Evolutionary conservation across 2,329 filamentous ascomycete genomes (phyloP), one percentile per base, ranked within the genome.

Genomic region (Pseudogymnoascus sp.): DNA sequence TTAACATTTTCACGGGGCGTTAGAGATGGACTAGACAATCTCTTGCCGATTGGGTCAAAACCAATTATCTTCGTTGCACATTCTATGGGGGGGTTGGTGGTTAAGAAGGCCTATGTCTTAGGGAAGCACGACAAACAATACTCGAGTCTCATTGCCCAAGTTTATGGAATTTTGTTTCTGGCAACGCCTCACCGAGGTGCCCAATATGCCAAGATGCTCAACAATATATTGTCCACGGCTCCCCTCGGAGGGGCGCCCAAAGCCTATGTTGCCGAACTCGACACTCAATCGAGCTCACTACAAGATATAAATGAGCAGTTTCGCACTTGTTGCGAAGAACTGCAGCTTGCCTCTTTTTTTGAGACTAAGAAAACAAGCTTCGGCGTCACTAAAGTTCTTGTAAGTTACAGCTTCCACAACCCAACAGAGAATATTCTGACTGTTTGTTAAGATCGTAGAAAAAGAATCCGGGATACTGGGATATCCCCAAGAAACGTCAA

Each of bases 291-390:
- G 3, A 61, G 64, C 4, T 64, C 72, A 0, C 59, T 80, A 12
- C 64, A 72, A 48, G 68, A 72, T 3, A 72, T 80, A 61, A 80
- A 81, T 65, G 75, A 79, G 2, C 67, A 74, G 35, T 81, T 81
- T 63, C 73, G 75, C 42, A 48, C 3, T 4, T 48, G 1, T 4
- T 48, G 42, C 1, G 42, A 48, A n/a, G 42, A 48, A 8, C 8
- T 48, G 3, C 42, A 29, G 9, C 42, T 48, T 4, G 72, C 72
- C 66, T 79, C 77, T 0, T 80, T 80, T 64, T 79, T 78, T 64
- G 78, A 80, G 64, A 79, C 76, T 0, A 65, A 72, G 21, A 68
- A 68, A 7, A 69, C 70, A 2, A 63, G 64, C 21, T 62, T 71
- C 8, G 72, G 68, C 27, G 40, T 67, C 25, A 65, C 65, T 18